A percentile compares a stretch with the other conserved stretches of the same genome.
phyloP scores from a whole-genome alignment of 768 basidiomycete genomes.

The Termitomyces sp. region DNA sequence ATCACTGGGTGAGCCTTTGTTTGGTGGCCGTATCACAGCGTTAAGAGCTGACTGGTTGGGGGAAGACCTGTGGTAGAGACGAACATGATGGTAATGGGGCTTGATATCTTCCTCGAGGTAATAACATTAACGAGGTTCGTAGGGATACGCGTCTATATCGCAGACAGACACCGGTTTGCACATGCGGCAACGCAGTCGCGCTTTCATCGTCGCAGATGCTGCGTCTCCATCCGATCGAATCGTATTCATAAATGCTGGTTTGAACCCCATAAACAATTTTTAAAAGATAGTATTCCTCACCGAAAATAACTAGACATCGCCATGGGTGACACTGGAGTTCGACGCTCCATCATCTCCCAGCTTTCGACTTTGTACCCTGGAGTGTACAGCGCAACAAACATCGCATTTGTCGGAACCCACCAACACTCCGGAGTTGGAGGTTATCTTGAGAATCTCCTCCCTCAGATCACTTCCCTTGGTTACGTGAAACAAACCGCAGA shows the following conservation, averaged over 20 bases:
- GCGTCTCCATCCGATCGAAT: conserved; percentile 53
- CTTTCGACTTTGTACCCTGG: conserved; percentile 57
- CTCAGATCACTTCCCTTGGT: conserved; percentile 71
- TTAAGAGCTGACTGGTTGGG: conserved; percentile 10
- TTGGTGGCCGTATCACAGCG: background rate
- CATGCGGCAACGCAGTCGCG: conserved; percentile 75
- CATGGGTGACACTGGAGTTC: conserved; percentile 77
- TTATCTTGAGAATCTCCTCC: conserved; percentile 75
- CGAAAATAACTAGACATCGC: conserved; percentile 53
- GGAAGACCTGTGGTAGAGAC: conserved; percentile 73
- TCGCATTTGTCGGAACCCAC: conserved; percentile 75
- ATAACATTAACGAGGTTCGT: background rate
- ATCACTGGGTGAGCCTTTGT: conserved; percentile 57
- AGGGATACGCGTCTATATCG: conserved; percentile 65
- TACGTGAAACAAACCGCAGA: conserved; percentile 70
- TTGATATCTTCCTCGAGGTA: background rate
- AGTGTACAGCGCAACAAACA: conserved; percentile 65
- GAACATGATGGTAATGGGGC: conserved; percentile 65
- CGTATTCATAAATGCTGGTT: conserved; percentile 76
- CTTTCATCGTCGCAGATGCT: conserved; percentile 70
- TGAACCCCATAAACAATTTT: background rate
- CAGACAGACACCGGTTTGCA: conserved; percentile 76
- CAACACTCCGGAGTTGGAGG: conserved; percentile 78
- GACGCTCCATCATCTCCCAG: conserved; percentile 60
- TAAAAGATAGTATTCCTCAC: background rate